Evolutionary conservation across 805 yeast genomes (phyloP), one percentile per base, ranked within the genome.

Genomic region (Hanseniaspora thailandica): DNA sequence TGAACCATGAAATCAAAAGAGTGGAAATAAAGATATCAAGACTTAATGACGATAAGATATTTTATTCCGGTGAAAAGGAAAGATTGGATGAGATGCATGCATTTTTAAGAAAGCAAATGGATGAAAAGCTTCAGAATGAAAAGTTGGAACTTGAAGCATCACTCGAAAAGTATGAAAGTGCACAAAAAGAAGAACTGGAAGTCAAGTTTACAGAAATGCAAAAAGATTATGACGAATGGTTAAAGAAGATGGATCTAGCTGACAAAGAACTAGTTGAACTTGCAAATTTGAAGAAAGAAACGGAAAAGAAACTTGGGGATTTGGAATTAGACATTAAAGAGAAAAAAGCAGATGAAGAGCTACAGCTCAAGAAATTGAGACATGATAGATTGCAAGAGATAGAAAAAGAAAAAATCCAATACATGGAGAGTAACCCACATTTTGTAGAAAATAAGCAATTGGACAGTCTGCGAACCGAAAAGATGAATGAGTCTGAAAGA

Each of bases 1-100:
- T 59, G 13, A 57, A 58, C 20, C 64, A 64, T 50, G 60, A 61
- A 17, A 58, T 62, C 3, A 58, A 59, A n/a, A 61, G 61, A 31
- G 57, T 57, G 31, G 57, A 54, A 10, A 57, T 58, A 2, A 52
- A 62, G 54, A 57, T 62, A 25, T 51, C 57, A n/a, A 60, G 58
- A 43, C 45, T 60, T 45, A 57, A 57, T 45, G 59, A 58, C 38
- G 65, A 63, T 26, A 50, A 58, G 7, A 23, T 52, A 9, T 56
- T 58, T 23, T 52, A 61, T 35, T 54, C 57, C 2, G 51, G 61
- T 2, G 58, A 59, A 28, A 41, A 62, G 15, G 58, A 61, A 33
- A 46, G 55, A 38, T 53, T 56, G 30, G 56, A 57, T n/a, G 58
- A 57, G 19, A 62, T 61, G 40, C 57, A 58, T 4, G 62, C 60